phyloP scores from a whole-genome alignment of 2,329 filamentous ascomycete genomes.

The Ascochyta viciae-villosae region DNA sequence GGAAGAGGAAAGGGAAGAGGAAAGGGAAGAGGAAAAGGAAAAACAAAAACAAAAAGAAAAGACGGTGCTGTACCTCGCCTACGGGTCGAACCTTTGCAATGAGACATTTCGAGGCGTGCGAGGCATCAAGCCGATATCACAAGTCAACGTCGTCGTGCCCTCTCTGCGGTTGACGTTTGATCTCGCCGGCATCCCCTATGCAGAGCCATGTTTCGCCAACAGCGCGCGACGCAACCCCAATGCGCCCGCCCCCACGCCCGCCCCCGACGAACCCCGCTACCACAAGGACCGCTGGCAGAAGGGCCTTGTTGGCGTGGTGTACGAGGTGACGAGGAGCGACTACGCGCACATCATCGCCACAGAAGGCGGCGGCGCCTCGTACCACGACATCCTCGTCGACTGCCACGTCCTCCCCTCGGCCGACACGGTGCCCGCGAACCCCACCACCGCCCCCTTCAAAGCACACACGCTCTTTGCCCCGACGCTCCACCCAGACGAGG shows the following conservation, averaged over 20 bases:
- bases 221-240: constrained; percentile 63
- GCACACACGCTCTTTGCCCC: constrained; percentile 86
- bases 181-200: constrained; percentile 83
- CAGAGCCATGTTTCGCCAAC: constrained; percentile 92
- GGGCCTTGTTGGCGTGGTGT: constrained; percentile 89
- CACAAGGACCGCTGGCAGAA: constrained; percentile 74
- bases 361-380: constrained; percentile 86
- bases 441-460: constrained; percentile 70
- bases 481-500: constrained; percentile 21
- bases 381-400: constrained; percentile 80
- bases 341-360: constrained; percentile 87
- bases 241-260: constrained; percentile 38
- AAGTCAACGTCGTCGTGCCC: constrained; percentile 82
- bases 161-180: constrained; percentile 81
- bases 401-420: constrained; percentile 73
- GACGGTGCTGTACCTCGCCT: constrained; percentile 63
- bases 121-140: constrained; percentile 80
- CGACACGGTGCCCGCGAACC: constrained; percentile 68
- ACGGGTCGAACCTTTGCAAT: constrained; percentile 86
- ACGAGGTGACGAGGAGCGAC: constrained; percentile 86
- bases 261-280: constrained; percentile 45
- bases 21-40: constrained; percentile 38
- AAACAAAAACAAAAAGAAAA: constrained; percentile 30
- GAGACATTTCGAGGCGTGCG: constrained; percentile 80
- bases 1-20: constrained; percentile 34